Percentiles rank a stretch among this genome's conserved stretches.
These are phyloP conservation scores for Globisporangium abappressorium DNA, from an alignment of 352 stramenopile species.

Conservation along the genomic window DNA sequence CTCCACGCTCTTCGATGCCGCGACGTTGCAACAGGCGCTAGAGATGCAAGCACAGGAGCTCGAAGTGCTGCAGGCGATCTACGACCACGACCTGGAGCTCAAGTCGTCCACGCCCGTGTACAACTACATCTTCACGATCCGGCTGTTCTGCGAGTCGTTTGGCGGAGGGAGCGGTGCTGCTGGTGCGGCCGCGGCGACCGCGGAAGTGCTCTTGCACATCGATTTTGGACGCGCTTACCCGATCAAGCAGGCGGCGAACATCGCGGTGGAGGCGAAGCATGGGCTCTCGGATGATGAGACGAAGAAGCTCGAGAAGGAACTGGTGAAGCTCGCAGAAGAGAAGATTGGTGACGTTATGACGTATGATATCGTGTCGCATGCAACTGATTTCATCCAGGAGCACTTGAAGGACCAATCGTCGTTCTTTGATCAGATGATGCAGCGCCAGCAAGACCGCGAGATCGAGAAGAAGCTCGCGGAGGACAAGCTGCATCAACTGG, in stretches of 20 bases:
- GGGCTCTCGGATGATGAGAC: constrained; percentile 72
- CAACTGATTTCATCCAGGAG: constrained; percentile 79
- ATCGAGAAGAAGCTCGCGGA: constrained; percentile 60
- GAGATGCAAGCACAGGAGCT: constrained; percentile 79
- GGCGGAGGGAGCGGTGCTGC: constrained; percentile 1
- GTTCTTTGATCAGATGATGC: constrained; percentile 89
- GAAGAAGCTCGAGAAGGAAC: constrained; percentile 43
- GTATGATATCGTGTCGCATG: constrained; percentile 82
- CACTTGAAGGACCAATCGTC: constrained; percentile 81
- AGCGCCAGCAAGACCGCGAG: constrained; percentile 68
- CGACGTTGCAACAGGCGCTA: constrained; percentile 42
- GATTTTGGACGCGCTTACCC: constrained; percentile 69
- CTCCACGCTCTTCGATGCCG: constrained; percentile 30
- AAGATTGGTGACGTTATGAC: constrained; percentile 75
- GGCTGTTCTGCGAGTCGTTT: constrained; percentile 53
- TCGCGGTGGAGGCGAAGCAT: constrained; percentile 65
- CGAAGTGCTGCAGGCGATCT: constrained; percentile 81
- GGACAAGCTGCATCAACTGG: constrained; percentile 43
- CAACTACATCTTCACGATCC: constrained; percentile 81
- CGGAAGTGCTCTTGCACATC: constrained; percentile 73
- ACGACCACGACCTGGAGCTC: constrained; percentile 61
- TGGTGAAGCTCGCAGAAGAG: constrained; percentile 57
- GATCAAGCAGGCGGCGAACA: constrained; percentile 56
- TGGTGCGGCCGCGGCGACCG: constrained; percentile 29
- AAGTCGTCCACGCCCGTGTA: constrained; percentile 80